Conservation (phyloP, 1,284 basidiomycete species). For the Irpex rosettiformis region DNA sequence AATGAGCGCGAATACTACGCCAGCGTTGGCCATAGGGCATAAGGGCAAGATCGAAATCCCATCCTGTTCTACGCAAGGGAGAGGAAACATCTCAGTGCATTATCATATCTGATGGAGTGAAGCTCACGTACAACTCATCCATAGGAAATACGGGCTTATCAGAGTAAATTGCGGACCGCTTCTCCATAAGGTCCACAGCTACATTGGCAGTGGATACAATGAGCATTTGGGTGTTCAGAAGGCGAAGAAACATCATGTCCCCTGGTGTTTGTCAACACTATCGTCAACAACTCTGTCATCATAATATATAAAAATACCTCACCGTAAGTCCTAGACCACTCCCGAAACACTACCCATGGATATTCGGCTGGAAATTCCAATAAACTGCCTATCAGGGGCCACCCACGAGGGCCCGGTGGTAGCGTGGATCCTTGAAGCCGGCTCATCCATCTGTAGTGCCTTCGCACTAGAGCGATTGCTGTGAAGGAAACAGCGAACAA, state of each 20-base stretch:
- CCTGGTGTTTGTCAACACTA: neutral
- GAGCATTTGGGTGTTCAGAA: constrained; percentile 2
- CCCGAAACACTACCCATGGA: neutral
- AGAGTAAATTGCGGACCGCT: constrained; percentile 10
- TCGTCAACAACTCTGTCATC: neutral
- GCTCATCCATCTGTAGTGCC: neutral
- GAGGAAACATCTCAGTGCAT: neutral
- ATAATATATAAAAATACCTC: neutral
- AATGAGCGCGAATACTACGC: constrained; percentile 34
- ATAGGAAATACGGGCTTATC: neutral
- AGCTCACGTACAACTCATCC: neutral
- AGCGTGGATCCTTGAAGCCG: neutral
- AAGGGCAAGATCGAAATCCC: constrained; percentile 30
- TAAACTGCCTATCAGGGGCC: constrained; percentile 2
- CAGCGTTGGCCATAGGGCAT: constrained; percentile 38
- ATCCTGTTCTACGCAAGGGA: neutral
- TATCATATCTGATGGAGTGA: neutral
- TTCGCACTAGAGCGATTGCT: neutral
- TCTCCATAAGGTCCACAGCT: constrained; percentile 9
- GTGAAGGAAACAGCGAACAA: neutral
- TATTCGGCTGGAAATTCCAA: neutral
- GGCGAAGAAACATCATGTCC: constrained; percentile 2
- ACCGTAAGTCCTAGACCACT: neutral
- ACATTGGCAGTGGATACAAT: constrained; percentile 1
- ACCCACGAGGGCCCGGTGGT: constrained; percentile 4